Evolutionary conservation across 2,329 filamentous ascomycete species (phyloP).

Genomic region (Diaporthe vaccinii): DNA sequence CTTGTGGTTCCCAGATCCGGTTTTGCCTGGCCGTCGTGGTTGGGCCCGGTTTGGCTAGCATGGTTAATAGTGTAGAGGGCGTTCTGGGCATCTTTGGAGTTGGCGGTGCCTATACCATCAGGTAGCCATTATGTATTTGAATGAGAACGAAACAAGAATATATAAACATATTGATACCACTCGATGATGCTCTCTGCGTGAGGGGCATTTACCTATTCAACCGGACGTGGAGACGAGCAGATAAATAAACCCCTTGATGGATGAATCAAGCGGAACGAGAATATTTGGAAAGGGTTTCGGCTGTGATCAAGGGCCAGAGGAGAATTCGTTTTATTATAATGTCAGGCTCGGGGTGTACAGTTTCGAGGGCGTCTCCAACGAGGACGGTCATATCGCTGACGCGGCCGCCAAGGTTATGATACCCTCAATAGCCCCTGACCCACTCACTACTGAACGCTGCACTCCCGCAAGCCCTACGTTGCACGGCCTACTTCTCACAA

Average conservation of each 20-base stretch:
- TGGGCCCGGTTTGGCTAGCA: not conserved
- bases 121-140: slow-evolving; percentile 10
- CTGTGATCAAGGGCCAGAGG: not conserved
- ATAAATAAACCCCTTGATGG: not conserved
- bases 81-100: slow-evolving; percentile 32
- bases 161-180: not conserved
- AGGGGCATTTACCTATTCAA: not conserved
- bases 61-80: slow-evolving; percentile 23
- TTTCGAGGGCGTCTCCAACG: not conserved
- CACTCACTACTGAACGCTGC: not conserved
- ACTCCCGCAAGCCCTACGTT: not conserved
- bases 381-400: not conserved
- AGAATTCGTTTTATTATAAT: not conserved
- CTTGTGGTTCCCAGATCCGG: not conserved
- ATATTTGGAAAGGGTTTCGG: not conserved
- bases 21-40: not conserved
- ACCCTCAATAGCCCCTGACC: slow-evolving; percentile 24
- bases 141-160: not conserved
- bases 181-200: not conserved
- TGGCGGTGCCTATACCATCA: slow-evolving; percentile 26
- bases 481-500: not conserved
- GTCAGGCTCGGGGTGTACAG: not conserved
- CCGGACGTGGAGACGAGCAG: not conserved
- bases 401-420: slow-evolving; percentile 20
- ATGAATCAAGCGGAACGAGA: not conserved